Conservation (phyloP, 805 yeast genomes). For the Barnettozyma vustinii region DNA sequence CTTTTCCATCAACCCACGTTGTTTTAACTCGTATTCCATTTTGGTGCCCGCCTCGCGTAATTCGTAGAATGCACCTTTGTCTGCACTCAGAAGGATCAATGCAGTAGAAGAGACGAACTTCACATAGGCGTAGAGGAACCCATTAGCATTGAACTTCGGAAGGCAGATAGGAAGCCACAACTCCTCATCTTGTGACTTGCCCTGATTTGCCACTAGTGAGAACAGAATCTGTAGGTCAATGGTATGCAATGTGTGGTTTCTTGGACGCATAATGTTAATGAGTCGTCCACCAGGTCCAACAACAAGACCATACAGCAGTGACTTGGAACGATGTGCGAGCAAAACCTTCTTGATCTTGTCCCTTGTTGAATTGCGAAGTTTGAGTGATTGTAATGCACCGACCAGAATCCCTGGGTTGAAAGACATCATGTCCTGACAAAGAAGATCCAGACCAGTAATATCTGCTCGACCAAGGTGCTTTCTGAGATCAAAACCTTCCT, state of each 20-base stretch:
- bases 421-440: constrained; percentile 47
- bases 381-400: constrained; percentile 61
- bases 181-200: constrained; percentile 47
- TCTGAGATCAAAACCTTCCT: constrained; percentile 80
- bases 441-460: constrained; percentile 58
- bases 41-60: constrained; percentile 56
- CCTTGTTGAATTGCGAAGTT: constrained; percentile 53
- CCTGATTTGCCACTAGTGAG: constrained; percentile 54
- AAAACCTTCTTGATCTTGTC: constrained; percentile 51
- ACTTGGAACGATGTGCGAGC: constrained; percentile 41
- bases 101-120: constrained; percentile 47
- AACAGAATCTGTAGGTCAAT: constrained; percentile 75
- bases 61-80: constrained; percentile 72
- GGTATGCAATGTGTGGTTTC: constrained; percentile 71
- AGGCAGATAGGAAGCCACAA: constrained; percentile 92
- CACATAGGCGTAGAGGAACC: constrained; percentile 80
- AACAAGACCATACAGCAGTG: constrained; percentile 70
- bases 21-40: constrained; percentile 39
- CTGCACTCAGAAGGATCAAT: constrained; percentile 44
- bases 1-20: constrained; percentile 32
- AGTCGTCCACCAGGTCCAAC: constrained; percentile 60
- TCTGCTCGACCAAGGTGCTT: constrained; percentile 73
- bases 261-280: constrained; percentile 69
- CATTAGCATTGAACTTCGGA: constrained; percentile 84
- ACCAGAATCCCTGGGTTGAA: constrained; percentile 56